Conservation (phyloP, 805 yeast genomes). For the Saturnispora serradocipensis region DNA sequence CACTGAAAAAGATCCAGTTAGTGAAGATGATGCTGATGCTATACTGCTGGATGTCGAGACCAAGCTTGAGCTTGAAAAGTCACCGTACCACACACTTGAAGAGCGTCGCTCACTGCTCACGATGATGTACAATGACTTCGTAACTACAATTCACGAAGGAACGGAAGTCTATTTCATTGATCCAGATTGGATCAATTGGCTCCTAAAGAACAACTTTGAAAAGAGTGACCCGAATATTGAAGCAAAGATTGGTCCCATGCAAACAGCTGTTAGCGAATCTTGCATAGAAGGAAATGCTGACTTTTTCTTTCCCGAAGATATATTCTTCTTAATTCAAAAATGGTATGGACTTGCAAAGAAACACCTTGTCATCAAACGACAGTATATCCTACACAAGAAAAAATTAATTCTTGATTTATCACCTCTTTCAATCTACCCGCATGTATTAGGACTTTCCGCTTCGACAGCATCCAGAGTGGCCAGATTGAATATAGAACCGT, state of each 20-base stretch:
- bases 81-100: slow-evolving; percentile 11
- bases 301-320: slow-evolving; percentile 33
- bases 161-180: slow-evolving; percentile 42
- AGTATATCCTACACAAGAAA: slow-evolving; percentile 23
- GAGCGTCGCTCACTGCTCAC: slow-evolving; percentile 16
- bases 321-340: slow-evolving; percentile 35
- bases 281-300: slow-evolving; percentile 18
- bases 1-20: neutral
- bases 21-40: slow-evolving; percentile 3
- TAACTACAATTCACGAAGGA: slow-evolving; percentile 32
- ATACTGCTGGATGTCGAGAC: neutral
- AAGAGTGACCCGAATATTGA: slow-evolving; percentile 24
- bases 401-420: slow-evolving; percentile 18
- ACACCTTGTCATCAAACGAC: slow-evolving; percentile 31
- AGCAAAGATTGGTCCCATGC: slow-evolving; percentile 35
- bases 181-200: slow-evolving; percentile 33
- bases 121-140: slow-evolving; percentile 11
- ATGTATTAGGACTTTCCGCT: slow-evolving; percentile 18
- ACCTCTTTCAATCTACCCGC: slow-evolving; percentile 23
- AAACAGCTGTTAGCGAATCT: slow-evolving; percentile 38
- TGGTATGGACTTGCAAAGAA: slow-evolving; percentile 47
- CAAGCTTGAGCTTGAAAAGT: neutral
- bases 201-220: slow-evolving; percentile 28
- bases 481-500: slow-evolving; percentile 4
- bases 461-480: neutral